Percentiles rank a stretch among this genome's conserved stretches.
phyloP scores from a whole-genome alignment of 176 grass and related monocot species.

The Panicum miliaceum region DNA sequence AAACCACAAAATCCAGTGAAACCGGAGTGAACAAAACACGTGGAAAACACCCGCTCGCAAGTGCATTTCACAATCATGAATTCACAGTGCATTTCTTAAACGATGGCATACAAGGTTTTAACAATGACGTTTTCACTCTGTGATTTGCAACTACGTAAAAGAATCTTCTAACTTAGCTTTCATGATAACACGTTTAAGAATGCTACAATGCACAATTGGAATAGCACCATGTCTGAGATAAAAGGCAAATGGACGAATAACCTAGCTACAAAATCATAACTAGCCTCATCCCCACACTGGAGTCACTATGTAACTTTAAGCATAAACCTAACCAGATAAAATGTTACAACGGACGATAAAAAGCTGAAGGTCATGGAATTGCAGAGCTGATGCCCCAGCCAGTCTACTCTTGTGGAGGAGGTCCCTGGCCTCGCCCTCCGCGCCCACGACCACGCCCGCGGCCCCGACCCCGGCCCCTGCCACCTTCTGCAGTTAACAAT shows the following conservation, averaged over 20 bases:
- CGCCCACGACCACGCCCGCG: conserved; percentile 39
- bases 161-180: conserved; percentile 50
- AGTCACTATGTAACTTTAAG: conserved; percentile 53
- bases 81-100: too few species aligned
- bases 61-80: too few species aligned
- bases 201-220: conserved; percentile 52
- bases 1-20: too few species aligned
- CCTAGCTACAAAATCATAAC: conserved; percentile 83
- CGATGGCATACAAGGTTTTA: too few species aligned
- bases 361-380: conserved; percentile 1
- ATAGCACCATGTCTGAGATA: conserved; percentile 22
- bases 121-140: not conserved
- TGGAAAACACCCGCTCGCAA: too few species aligned
- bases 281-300: conserved; percentile 53
- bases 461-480: conserved; percentile 44
- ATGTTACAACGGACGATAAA: conserved; percentile 39
- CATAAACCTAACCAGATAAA: conserved; percentile 55
- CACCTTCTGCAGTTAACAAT: conserved; percentile 40
- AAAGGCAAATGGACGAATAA: conserved; percentile 59
- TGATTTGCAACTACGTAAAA: conserved; percentile 1
- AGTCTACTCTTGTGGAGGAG: conserved; percentile 48
- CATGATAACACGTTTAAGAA: conserved; percentile 20
- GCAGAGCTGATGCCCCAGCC: conserved; percentile 4
- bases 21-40: too few species aligned
- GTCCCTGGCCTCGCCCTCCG: conserved; percentile 37